Evolutionary conservation across 305 asterid species (phyloP).

Genomic region (Fraxinus sp.): DNA sequence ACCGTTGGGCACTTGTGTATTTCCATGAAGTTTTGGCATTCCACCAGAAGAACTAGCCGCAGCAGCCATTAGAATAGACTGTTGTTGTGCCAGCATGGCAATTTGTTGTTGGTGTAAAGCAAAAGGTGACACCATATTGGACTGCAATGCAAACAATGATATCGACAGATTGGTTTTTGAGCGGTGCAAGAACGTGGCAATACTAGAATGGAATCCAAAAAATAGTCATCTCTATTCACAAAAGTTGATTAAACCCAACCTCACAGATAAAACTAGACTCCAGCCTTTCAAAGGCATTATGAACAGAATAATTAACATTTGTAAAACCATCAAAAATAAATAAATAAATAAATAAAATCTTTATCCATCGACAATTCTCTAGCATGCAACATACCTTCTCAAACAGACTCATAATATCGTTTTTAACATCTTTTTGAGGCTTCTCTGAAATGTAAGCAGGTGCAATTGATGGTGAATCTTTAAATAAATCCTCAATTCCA

Average conservation of each 20-base stretch:
- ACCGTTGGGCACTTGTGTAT: conserved; percentile 52
- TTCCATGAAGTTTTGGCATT: conserved; percentile 44
- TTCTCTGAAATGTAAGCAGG: conserved; percentile 40
- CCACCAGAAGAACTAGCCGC: conserved; percentile 71
- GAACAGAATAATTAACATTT: not conserved
- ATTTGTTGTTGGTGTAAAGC: conserved; percentile 87
- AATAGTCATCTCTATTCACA: conserved; percentile 1
- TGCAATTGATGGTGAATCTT: conserved; percentile 57
- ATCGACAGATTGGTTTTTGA: not conserved
- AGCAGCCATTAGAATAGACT: conserved; percentile 83
- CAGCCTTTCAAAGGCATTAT: not conserved
- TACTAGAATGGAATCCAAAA: not conserved
- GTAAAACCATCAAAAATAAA: not conserved
- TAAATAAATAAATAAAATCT: not conserved
- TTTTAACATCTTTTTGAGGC: conserved; percentile 76
- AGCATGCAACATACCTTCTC: conserved; percentile 66
- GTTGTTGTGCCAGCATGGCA: conserved; percentile 95
- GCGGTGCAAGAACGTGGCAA: not conserved
- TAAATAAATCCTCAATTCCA: conserved; percentile 74
- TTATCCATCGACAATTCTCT: not conserved
- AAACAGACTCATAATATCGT: conserved; percentile 94
- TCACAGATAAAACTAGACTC: not conserved
- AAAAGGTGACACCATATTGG: conserved; percentile 78
- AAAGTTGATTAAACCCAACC: conserved; percentile 5
- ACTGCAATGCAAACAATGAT: conserved; percentile 40